Conservation (phyloP, 768 basidiomycete species). For the Russula compacta region DNA sequence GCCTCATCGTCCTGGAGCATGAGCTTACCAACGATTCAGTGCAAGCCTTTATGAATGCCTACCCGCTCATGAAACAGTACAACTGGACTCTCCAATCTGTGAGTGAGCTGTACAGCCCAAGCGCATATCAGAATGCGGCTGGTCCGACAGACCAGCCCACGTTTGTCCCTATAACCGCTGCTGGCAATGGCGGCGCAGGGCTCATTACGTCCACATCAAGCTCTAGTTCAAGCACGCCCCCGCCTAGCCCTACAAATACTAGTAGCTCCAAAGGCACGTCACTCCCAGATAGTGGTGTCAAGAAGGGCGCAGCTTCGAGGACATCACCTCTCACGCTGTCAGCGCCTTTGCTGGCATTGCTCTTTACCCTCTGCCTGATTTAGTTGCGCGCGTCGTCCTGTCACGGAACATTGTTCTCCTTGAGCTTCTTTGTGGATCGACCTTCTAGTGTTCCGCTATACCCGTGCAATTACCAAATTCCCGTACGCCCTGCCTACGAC, state of each 20-base stretch:
- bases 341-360: background rate
- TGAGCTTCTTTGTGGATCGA: background rate
- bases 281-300: background rate
- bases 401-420: background rate
- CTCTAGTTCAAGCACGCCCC: background rate
- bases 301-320: background rate
- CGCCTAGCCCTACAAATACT: background rate
- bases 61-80: constrained; percentile 50
- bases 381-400: background rate
- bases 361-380: background rate
- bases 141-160: background rate
- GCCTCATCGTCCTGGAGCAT: constrained; percentile 79
- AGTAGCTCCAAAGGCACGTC: background rate
- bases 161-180: background rate
- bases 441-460: background rate
- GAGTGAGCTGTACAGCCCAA: constrained; percentile 27
- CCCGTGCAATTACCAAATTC: background rate
- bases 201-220: background rate
- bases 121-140: constrained; percentile 12
- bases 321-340: background rate
- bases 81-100: constrained; percentile 66
- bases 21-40: constrained; percentile 59
- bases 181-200: constrained; percentile 6
- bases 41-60: constrained; percentile 55
- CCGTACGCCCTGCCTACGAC: background rate